Evolutionary conservation across 2,329 filamentous ascomycete species (phyloP).

Genomic region (Stachybotrys echinatus): DNA sequence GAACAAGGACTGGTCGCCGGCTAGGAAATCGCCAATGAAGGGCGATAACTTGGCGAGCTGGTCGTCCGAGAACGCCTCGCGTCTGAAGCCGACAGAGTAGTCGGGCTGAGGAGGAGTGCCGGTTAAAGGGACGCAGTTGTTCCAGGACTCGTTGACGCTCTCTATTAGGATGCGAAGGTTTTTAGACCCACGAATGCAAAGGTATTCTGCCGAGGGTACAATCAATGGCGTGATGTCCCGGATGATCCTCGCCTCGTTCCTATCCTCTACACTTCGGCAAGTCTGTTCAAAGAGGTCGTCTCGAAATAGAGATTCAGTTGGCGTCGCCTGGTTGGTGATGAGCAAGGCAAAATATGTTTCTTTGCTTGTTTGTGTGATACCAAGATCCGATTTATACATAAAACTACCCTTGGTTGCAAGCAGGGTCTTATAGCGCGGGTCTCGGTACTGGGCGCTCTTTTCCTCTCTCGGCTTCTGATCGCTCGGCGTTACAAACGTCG

Average conservation of each 20-base stretch:
- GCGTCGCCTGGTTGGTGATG: conserved; percentile 7
- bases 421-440: conserved; percentile 26
- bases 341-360: background rate
- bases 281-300: conserved; percentile 29
- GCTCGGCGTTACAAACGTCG: conserved; percentile 21
- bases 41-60: conserved; percentile 32
- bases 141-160: conserved; percentile 34
- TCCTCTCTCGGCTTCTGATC: conserved; percentile 31
- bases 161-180: conserved; percentile 13
- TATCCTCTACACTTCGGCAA: conserved; percentile 23
- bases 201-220: conserved; percentile 29
- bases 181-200: conserved; percentile 20
- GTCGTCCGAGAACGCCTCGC: conserved; percentile 31
- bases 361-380: conserved; percentile 24
- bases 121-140: conserved; percentile 28
- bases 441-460: conserved; percentile 30
- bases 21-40: conserved; percentile 23
- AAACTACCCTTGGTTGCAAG: conserved; percentile 35
- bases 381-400: conserved; percentile 27
- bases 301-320: conserved; percentile 27
- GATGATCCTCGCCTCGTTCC: conserved; percentile 30
- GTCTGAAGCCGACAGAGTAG: conserved; percentile 32
- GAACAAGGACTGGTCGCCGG: conserved; percentile 29
- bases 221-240: conserved; percentile 28
- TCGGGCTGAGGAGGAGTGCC: conserved; percentile 32